Evolutionary conservation across 441 rosid genomes (phyloP).

Genomic region (Cnidoscolus chayamansa): DNA sequence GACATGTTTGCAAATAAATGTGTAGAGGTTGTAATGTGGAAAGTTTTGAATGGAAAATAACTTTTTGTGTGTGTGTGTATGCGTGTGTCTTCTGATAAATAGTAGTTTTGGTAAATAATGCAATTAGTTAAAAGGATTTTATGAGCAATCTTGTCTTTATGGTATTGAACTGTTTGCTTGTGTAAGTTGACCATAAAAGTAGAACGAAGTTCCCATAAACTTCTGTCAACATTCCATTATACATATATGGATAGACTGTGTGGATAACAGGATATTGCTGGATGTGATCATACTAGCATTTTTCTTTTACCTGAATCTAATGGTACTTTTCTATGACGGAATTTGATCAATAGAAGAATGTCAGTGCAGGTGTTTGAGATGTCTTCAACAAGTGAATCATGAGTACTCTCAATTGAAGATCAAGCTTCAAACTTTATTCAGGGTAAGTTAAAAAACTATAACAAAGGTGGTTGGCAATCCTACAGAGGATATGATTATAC

Average conservation of each 20-base stretch:
- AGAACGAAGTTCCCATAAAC: not conserved
- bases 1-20: not conserved
- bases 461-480: not conserved
- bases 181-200: not conserved
- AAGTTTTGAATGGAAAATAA: not conserved
- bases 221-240: not conserved
- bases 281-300: not conserved
- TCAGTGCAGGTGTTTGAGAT: slow-evolving; percentile 65
- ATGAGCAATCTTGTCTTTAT: too few species aligned
- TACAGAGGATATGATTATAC: not conserved
- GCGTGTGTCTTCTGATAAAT: not conserved
- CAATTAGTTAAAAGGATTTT: too few species aligned
- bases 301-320: not conserved
- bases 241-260: not conserved
- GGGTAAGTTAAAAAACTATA: slow-evolving; percentile 38
- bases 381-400: slow-evolving; percentile 66
- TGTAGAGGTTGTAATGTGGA: not conserved
- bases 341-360: slow-evolving; percentile 18
- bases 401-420: slow-evolving; percentile 51
- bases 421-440: slow-evolving; percentile 62
- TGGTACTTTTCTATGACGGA: not conserved
- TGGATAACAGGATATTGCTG: not conserved
- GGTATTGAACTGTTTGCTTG: not conserved
- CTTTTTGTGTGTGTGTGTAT: not conserved
- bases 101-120: not conserved